Percentiles rank a stretch among this genome's conserved stretches.
phyloP scores from a whole-genome alignment of 2,329 filamentous ascomycete genomes.

The Lecanicillium sp. region DNA sequence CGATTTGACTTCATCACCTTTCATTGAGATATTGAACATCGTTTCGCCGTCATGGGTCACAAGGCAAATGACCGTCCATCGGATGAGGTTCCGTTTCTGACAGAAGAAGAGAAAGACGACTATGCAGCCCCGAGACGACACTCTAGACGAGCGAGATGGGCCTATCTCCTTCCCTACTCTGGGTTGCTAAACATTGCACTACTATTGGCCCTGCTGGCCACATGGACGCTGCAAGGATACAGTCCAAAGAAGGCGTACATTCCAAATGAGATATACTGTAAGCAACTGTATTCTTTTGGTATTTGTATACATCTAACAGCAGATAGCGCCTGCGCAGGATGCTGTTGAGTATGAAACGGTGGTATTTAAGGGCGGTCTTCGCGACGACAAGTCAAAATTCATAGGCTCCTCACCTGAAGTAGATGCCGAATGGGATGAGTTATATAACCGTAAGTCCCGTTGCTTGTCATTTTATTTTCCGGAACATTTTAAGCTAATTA shows the following conservation, averaged over 20 bases:
- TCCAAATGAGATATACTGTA: slow-evolving; percentile 23
- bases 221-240: not conserved
- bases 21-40: too few relatives aligned
- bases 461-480: too few relatives aligned
- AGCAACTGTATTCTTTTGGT: slow-evolving; percentile 9
- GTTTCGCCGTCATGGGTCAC: too few relatives aligned
- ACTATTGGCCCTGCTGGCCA: not conserved
- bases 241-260: slow-evolving; percentile 7
- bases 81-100: slow-evolving; percentile 7
- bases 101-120: slow-evolving; percentile 4
- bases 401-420: slow-evolving; percentile 47
- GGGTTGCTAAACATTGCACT: slow-evolving; percentile 2
- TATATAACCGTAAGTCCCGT: slow-evolving; percentile 23
- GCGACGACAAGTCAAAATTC: slow-evolving; percentile 38
- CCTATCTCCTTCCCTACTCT: slow-evolving; percentile 7
- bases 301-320: not conserved
- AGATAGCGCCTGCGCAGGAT: slow-evolving; percentile 35
- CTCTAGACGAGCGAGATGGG: slow-evolving; percentile 4
- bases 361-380: slow-evolving; percentile 37
- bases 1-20: too few relatives aligned
- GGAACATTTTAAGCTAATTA: not conserved
- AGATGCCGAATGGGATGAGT: slow-evolving; percentile 46
- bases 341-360: slow-evolving; percentile 41
- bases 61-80: not conserved
- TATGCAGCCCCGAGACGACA: not conserved